Conservation (phyloP, 2,329 filamentous ascomycete species). For the Macrophomina phaseolina region DNA sequence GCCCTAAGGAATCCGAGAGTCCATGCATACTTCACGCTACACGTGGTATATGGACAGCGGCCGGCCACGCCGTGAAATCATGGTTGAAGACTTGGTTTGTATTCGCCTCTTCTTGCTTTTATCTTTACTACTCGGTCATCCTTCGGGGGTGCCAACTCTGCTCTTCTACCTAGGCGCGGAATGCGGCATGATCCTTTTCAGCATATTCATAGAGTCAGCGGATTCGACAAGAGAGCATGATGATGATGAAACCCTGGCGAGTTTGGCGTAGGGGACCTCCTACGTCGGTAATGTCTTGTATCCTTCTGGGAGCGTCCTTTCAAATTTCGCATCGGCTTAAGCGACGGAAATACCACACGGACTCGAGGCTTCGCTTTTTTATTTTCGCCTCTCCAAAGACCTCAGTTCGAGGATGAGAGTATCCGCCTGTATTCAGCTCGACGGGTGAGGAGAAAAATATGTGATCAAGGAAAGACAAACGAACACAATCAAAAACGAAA, state of each 20-base stretch:
- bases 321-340: neutral
- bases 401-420: neutral
- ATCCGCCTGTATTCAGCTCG: neutral
- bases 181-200: neutral
- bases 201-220: slow-evolving; percentile 22
- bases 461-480: neutral
- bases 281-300: neutral
- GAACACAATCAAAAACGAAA: too few relatives aligned
- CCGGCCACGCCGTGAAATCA: neutral
- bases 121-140: neutral
- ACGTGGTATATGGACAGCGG: slow-evolving; percentile 22
- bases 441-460: neutral
- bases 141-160: neutral
- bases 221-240: neutral
- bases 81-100: neutral
- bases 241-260: neutral
- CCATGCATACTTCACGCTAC: slow-evolving; percentile 39
- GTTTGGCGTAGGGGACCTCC: neutral
- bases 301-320: neutral
- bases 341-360: neutral
- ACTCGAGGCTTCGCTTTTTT: neutral
- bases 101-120: slow-evolving; percentile 1
- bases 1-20: slow-evolving; percentile 40
- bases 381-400: neutral
- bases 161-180: neutral